Base-by-base conservation (phyloP, 257 asterid genomes). In the Gentiana dahurica region DNA sequence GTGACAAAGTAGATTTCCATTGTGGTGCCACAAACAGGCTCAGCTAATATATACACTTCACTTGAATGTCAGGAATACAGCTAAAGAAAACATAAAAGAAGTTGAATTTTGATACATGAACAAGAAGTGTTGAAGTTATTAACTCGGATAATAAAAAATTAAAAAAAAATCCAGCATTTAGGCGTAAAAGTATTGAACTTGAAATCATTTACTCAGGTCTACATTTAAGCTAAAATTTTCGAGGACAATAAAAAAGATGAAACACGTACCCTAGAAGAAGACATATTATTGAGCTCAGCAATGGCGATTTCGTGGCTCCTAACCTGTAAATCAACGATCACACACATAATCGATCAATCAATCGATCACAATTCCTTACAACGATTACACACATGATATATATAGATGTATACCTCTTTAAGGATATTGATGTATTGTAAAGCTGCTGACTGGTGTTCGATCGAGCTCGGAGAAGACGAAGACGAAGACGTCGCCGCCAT, bases 231-330 rank as follows among this genome's bases (percentile, higher is more conserved):
- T 24, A 24, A 24, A 24, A 24, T 24, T 24, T 24, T 24, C 24
- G 24, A 24, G 24, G 24, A 24, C 24, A 24, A 24, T 24, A 24
- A 24, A 24, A 24, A 24, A 24, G 24, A 24, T 24, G 8, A 51
- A 34, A 13, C 0, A 36, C 65, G 9, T 62, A 87, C 94, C 86
- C 81, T 68, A 12, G 83, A 68, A 61, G 87, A 76, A 68, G 80
- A 57, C 58, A 87, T 79, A 54, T 52, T 51, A 46, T 36, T 60
- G 75, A 87, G 89, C 74, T 84, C 96, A n/a, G 85, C 84, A 34
- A 87, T 24, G 53, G 96, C 92, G 61, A 87, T 81, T 67, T 87
- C 89, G 55, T 82, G 87, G 57, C 83, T 65, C 71, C 75, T 75
- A 43, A 71, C 73, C 94, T 81, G 77, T 61, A 35, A 60, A 51